Evolutionary conservation across 768 basidiomycete species (phyloP).

Genomic region (Lactifluus hygrophoroides): DNA sequence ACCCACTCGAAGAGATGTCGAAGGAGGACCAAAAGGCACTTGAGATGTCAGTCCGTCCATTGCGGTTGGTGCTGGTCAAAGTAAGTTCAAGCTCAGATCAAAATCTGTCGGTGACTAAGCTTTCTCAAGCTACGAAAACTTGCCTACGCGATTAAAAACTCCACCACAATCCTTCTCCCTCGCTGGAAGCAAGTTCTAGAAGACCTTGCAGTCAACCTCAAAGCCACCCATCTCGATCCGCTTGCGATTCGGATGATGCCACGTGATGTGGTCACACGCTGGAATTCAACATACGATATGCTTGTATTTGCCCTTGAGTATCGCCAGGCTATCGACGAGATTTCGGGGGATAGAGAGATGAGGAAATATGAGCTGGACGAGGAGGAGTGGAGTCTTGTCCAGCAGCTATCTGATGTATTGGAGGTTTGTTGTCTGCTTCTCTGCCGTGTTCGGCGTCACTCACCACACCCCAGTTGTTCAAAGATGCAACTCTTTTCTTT

Average conservation of each 20-base stretch:
- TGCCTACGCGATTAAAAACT: no score
- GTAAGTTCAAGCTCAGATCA: no score
- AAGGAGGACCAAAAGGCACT: conserved; percentile 6
- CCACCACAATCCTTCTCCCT: conserved; percentile 22
- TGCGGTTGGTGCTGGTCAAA: no score
- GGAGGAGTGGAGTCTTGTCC: neutral
- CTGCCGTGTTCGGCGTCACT: no score
- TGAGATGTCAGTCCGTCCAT: conserved; percentile 18
- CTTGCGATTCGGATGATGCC: conserved; percentile 13
- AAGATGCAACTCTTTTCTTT: no score
- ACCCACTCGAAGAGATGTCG: conserved; percentile 21
- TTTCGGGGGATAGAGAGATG: neutral
- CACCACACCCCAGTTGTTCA: no score
- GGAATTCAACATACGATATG: neutral
- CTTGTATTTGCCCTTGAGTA: neutral
- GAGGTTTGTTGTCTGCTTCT: no score
- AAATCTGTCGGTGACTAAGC: no score
- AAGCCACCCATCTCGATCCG: neutral
- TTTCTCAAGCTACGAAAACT: conserved; percentile 21
- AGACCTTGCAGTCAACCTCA: neutral
- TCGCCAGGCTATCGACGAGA: conserved; percentile 22
- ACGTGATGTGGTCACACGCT: conserved; percentile 22
- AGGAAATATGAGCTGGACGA: conserved; percentile 11
- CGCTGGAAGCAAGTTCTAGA: conserved; percentile 17
- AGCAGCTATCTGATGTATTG: neutral